Base-by-base conservation (phyloP, 164 flowering plant species). In the Berberis vulgaris region DNA sequence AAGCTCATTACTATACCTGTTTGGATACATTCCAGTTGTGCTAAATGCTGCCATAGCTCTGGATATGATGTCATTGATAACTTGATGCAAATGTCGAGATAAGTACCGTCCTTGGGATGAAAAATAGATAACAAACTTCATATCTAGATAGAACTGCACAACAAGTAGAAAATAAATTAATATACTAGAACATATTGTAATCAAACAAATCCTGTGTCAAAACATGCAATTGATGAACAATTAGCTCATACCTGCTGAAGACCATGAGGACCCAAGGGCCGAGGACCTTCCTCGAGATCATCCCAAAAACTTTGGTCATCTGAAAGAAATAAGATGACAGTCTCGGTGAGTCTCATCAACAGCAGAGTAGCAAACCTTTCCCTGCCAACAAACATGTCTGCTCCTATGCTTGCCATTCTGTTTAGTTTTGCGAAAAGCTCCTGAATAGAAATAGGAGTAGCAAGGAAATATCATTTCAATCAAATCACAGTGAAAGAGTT, bases 271-370 rank as follows among this genome's bases (percentile, higher is more conserved):
- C 97, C 97, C 69, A 95, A 67, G 59, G 96, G 82, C 74, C 68
- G 84, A 66, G 88, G 88, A 47, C 97, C 98, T 47, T 82, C 89
- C 75, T 85, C 97, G 60, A 95, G 86, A 66, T 95, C 99, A 75
- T 95, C 99, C 99, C 99, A 95, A 71, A 95, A 95, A 73, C 79
- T 81, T 70, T 95, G 96, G 67, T 95, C 99, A 49, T 84, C 86
- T 52, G 98, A 89, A 70, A 95, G 86, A 89, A 89, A 95, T 57
- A 95, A 66, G 75, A 95, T 86, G 63, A 91, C 91, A 38, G 99
- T 91, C 72, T 95, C 99, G 61, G 99, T 89, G 8, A 95, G 86
- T 73, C 92, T 86, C 96, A 95, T 95, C 74, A 95, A 73, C 40
- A 95, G 77, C 61, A 89, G 62, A 12, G 96, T 89, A 11, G 87